These are phyloP conservation scores for Cladobotryum protrusum DNA, from an alignment of 2,329 filamentous ascomycete species.

Conservation along the genomic window DNA sequence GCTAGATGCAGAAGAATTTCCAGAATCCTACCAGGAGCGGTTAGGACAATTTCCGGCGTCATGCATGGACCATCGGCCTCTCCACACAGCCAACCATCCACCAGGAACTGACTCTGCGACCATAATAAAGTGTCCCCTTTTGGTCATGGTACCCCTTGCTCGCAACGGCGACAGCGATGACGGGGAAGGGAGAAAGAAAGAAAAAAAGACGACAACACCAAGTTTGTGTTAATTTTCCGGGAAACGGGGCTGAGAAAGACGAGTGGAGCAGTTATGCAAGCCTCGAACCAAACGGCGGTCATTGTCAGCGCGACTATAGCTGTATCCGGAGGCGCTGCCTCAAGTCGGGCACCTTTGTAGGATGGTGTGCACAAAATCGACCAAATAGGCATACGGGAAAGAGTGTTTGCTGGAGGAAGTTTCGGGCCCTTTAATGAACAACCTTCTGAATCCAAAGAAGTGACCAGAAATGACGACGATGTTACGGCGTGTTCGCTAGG, in stretches of 20 bases:
- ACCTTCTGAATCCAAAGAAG: not conserved
- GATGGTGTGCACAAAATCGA: no score
- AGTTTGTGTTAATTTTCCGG: conserved; percentile 3
- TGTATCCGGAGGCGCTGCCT: no score
- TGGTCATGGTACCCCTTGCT: conserved; percentile 3
- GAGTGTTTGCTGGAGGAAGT: no score
- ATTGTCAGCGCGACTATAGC: no score
- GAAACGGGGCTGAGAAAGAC: not conserved
- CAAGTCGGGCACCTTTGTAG: no score
- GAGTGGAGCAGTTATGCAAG: not conserved
- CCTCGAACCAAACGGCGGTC: no score
- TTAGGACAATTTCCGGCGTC: conserved; percentile 20
- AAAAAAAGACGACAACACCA: conserved; percentile 3
- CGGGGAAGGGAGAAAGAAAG: conserved; percentile 2
- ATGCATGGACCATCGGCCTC: conserved; percentile 21
- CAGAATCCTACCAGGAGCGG: conserved; percentile 29
- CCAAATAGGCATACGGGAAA: no score
- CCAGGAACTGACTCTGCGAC: conserved; percentile 3
- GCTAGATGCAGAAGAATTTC: conserved; percentile 23
- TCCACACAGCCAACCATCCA: conserved; percentile 22
- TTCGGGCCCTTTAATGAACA: no score
- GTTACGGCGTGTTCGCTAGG: not conserved
- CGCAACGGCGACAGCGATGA: conserved; percentile 4
- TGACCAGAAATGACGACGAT: not conserved
- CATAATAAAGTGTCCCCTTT: conserved; percentile 2